Evolutionary conservation across 2,329 filamentous ascomycete genomes (phyloP).

Genomic region (Alternaria sp.): DNA sequence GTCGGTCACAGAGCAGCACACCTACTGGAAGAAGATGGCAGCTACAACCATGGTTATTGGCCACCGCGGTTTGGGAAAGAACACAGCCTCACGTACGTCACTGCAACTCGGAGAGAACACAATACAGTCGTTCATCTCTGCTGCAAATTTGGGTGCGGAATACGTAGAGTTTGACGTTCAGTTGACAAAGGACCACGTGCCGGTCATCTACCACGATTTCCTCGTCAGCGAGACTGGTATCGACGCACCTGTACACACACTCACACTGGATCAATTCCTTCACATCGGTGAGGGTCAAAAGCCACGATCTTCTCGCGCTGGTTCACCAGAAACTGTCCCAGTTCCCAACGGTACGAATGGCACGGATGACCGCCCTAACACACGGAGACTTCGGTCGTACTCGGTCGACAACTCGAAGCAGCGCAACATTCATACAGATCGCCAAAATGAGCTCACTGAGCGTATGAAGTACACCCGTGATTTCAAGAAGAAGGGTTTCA

Average conservation of each 20-base stretch:
- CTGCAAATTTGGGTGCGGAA: slow-evolving; percentile 85
- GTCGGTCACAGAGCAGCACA: slow-evolving; percentile 87
- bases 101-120: slow-evolving; percentile 97
- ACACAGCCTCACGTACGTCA: slow-evolving; percentile 81
- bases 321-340: slow-evolving; percentile 52
- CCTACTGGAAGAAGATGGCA: slow-evolving; percentile 95
- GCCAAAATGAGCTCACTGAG: slow-evolving; percentile 69
- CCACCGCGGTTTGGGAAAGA: slow-evolving; percentile 83
- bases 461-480: slow-evolving; percentile 97
- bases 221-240: slow-evolving; percentile 97
- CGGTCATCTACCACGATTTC: slow-evolving; percentile 98
- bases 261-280: slow-evolving; percentile 94
- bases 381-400: slow-evolving; percentile 62
- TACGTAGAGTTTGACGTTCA: slow-evolving; percentile 87
- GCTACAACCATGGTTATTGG: slow-evolving; percentile 84
- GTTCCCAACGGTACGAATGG: slow-evolving; percentile 25
- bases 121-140: slow-evolving; percentile 92
- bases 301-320: slow-evolving; percentile 57
- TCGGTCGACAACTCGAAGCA: slow-evolving; percentile 63
- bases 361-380: slow-evolving; percentile 23
- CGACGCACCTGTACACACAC: slow-evolving; percentile 92
- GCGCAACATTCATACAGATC: slow-evolving; percentile 51
- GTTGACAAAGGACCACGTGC: slow-evolving; percentile 97
- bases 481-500: slow-evolving; percentile 94
- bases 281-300: slow-evolving; percentile 74